Conservation (phyloP, 495 filamentous ascomycete species). For the Pseudevernia furfuracea region DNA sequence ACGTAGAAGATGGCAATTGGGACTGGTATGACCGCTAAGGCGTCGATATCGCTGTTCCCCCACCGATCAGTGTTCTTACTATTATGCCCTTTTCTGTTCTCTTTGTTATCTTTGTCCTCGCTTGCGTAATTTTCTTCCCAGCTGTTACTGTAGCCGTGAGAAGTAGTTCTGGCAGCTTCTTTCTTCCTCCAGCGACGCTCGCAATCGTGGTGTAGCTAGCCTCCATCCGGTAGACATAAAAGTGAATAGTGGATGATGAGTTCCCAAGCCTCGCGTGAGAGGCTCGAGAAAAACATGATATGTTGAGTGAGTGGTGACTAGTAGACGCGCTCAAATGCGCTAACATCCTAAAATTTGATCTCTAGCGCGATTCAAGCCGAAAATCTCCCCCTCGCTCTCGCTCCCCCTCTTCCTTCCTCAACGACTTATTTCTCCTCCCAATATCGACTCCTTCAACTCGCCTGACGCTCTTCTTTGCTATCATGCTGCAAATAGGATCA, state of each 20-base stretch:
- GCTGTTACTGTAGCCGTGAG: no score
- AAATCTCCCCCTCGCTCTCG: no score
- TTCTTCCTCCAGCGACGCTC: no score
- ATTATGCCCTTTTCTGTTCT: neutral
- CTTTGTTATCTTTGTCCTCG: neutral
- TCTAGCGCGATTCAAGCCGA: neutral
- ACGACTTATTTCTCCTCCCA: no score
- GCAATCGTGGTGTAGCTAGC: neutral
- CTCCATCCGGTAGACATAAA: neutral
- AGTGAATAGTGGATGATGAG: neutral
- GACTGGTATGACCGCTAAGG: neutral
- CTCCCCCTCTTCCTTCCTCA: no score
- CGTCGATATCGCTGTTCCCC: neutral
- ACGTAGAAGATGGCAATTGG: neutral
- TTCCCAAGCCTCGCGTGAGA: neutral
- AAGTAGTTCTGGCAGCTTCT: no score
- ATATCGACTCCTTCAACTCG: no score
- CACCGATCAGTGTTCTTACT: neutral
- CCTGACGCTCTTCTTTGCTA: no score
- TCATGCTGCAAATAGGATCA: no score
- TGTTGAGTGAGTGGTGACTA: neutral
- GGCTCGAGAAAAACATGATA: neutral
- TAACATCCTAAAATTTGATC: neutral
- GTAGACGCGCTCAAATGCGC: neutral
- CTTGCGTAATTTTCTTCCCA: no score